Evolutionary conservation across 2,329 filamentous ascomycete species (phyloP), one percentile per base, ranked within the genome.

Genomic region (Tricladium varicosporioides): DNA sequence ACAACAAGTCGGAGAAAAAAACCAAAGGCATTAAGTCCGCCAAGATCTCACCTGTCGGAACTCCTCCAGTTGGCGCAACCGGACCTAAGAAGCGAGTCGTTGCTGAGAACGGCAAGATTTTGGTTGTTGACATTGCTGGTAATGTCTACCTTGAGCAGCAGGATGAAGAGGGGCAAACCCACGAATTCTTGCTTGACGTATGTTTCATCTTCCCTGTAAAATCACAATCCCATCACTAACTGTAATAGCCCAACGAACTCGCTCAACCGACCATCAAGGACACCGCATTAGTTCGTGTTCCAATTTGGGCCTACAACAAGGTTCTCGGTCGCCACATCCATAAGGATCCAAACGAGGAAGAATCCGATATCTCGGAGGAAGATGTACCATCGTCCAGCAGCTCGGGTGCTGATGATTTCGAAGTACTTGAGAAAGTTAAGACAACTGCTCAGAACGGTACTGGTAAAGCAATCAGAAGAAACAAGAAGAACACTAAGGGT

Each of bases 111-210:
- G 94, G 94, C 64, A 99, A 97, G 78, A 81, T 96, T 0, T 78
- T 99, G 40, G 87, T 99, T 55, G 94, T 99, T 3, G 93, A 99
- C 74, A 91, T 90, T 0, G 78, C 88, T 9, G 94, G 94, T 27
- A 92, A 97, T 66, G 94, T 99, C 11, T 99, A 91, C 70, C 79
- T 99, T n/a, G 92, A 97, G 74, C 90, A 96, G 70, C 83, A 91
- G 67, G 91, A 91, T 51, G 92, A 92, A 64, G 91, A 97, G 19
- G 94, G 94, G 53, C 85, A 89, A 54, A 82, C 85, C 32, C 83
- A 89, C 64, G 91, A 97, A 71, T 96, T 87, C 70, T 77, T 97
- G 62, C 85, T 99, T 59, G 93, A 99, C 71, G 86, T 97, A 76
- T 27, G 22, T 27, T 27, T 27, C 80, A 88, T 82, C 51, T 14